Evolutionary conservation across 225 moss, liverwort and hornwort genomes (phyloP).

Genomic region (Bryoerythrophyllum caledonicum): DNA sequence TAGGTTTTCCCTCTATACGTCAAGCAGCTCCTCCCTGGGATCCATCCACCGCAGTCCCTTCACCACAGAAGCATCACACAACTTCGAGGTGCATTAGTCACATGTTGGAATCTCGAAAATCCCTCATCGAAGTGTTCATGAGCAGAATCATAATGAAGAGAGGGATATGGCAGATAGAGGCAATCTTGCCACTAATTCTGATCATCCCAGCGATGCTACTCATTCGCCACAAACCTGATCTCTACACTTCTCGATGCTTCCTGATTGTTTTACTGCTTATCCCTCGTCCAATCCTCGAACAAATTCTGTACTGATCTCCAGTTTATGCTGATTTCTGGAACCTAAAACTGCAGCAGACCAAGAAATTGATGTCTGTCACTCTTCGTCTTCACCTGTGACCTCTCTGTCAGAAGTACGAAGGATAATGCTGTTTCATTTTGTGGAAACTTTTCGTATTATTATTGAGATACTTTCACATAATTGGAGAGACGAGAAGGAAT

Average conservation of each 20-base stretch:
- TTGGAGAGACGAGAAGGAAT: not conserved
- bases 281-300: not conserved
- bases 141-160: conserved; percentile 23
- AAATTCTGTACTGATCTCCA: not conserved
- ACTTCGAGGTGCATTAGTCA: conserved; percentile 23
- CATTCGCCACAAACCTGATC: conserved; percentile 11
- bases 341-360: not conserved
- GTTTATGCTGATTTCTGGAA: not conserved
- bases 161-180: conserved; percentile 21
- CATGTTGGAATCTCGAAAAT: conserved; percentile 26
- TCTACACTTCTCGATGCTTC: not conserved
- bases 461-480: not conserved
- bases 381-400: not conserved
- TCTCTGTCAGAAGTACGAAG: not conserved
- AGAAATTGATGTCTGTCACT: not conserved
- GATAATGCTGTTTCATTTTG: not conserved
- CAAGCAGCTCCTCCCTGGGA: conserved; percentile 26
- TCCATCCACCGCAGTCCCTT: not conserved
- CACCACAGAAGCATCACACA: conserved; percentile 1
- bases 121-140: conserved; percentile 19
- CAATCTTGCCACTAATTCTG: conserved; percentile 23
- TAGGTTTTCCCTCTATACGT: conserved; percentile 13
- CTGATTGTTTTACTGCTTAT: not conserved
- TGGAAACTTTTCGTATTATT: not conserved
- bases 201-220: conserved; percentile 8